Base-by-base conservation (phyloP, 2,329 filamentous ascomycete species). In the Cadophora malorum region DNA sequence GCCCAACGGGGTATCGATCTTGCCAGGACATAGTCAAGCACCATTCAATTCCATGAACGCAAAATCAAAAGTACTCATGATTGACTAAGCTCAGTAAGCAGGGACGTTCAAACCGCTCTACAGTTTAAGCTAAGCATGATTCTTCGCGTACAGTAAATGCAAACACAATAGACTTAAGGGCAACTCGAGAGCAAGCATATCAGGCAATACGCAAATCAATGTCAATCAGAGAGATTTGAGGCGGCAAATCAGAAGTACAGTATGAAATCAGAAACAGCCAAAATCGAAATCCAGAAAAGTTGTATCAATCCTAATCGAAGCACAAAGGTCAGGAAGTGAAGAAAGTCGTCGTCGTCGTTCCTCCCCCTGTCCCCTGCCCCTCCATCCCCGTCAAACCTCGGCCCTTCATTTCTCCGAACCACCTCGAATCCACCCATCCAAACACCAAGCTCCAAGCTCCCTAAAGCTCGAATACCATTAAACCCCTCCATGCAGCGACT, bases 381-480 rank as follows among this genome's bases (percentile, higher is more conserved):
- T 21, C 21, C n/a, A 45, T n/a, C 6, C 56, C 45, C 31, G 41
- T 45, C 41, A 45, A 45, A 28, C 56, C 33, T 25, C 56, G 56
- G 56, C 33, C 56, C 35, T 41, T 45, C 35, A 59, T 59, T 41
- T 45, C 56, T 59, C 56, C 56, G 56, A 61, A 45, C 38, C 28
- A 28, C n/a, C 49, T 55, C 62, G 53, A 25, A 49, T n/a, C 53
- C 31, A n/a, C 41, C 63, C 31, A 28, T 1, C 55, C 33, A 61
- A 35, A 31, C 45, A 33, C 33, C 6, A 61, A 61, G 41, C 63
- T 59, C 55, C 55, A 19, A 58, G 38, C 7, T 7, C n/a, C 53
- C 31, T 31, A 65, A 58, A 61, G 28, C 53, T 49, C 16, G 31
- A 21, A 59, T 33, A 65, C 41, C 45, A 33, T 38, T 23, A 1